phyloP scores from a whole-genome alignment of 2,329 filamentous ascomycete genomes.

The Verticillium albo-atrum region DNA sequence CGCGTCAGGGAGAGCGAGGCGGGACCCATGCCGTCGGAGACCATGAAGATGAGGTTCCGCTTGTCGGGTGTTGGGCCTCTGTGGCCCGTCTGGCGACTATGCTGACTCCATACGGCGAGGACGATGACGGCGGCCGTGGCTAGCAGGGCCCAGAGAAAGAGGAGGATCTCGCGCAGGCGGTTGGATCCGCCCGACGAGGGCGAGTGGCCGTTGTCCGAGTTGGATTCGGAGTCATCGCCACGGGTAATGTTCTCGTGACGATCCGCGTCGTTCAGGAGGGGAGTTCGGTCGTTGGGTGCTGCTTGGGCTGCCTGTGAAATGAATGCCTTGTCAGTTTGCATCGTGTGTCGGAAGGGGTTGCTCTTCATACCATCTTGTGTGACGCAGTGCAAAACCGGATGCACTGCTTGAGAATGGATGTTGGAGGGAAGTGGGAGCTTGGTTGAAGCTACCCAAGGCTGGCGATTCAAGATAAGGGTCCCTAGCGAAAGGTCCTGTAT shows the following conservation, averaged over 20 bases:
- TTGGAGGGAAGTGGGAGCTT: not conserved
- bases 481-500: not conserved
- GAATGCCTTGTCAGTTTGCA: not conserved
- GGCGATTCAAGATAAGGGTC: not conserved
- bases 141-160: slow-evolving; percentile 79
- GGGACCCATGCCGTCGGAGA: slow-evolving; percentile 97
- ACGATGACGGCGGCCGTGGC: slow-evolving; percentile 77
- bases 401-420: not conserved
- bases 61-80: slow-evolving; percentile 43
- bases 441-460: not conserved
- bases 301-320: not conserved
- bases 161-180: slow-evolving; percentile 63
- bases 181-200: slow-evolving; percentile 18
- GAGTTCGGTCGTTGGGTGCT: slow-evolving; percentile 29
- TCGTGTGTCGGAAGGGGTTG: not conserved
- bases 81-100: slow-evolving; percentile 51
- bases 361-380: not conserved
- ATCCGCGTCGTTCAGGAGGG: slow-evolving; percentile 33
- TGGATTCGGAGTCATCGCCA: slow-evolving; percentile 18
- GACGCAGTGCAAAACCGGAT: not conserved
- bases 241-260: slow-evolving; percentile 15
- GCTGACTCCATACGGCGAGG: slow-evolving; percentile 72
- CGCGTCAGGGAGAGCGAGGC: slow-evolving; percentile 84
- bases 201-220: slow-evolving; percentile 3
- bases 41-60: slow-evolving; percentile 97